Evolutionary conservation across 2,329 filamentous ascomycete species (phyloP).

Genomic region (Hymenoscyphus occultus): DNA sequence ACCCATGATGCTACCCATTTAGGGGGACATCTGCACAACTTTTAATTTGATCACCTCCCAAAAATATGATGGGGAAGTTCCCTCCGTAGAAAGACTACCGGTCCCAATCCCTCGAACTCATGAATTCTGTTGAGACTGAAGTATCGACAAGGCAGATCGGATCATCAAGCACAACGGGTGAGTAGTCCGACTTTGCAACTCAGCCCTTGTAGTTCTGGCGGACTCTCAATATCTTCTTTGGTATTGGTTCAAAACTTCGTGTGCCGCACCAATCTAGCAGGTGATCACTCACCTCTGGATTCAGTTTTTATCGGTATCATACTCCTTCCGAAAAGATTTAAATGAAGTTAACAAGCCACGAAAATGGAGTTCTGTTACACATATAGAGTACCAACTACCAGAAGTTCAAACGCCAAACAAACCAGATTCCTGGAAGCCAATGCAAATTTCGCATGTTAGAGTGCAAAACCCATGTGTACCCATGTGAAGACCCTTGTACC

Average conservation of each 20-base stretch:
- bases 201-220: neutral
- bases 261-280: neutral
- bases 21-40: neutral
- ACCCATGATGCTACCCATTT: neutral
- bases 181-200: neutral
- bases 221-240: neutral
- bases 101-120: neutral
- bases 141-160: neutral
- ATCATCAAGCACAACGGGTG: neutral
- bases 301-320: neutral
- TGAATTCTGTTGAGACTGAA: neutral
- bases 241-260: neutral
- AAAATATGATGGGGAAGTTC: neutral
- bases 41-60: neutral
- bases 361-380: neutral
- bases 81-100: neutral
- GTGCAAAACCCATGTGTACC: neutral
- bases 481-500: neutral
- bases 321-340: neutral
- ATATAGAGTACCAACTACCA: neutral
- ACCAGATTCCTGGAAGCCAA: neutral
- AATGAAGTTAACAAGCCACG: neutral
- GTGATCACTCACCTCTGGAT: neutral
- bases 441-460: neutral
- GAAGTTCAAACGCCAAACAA: neutral